Evolutionary conservation across 768 basidiomycete genomes (phyloP), one percentile per base, ranked within the genome.

Genomic region (Cubamyces sp.): DNA sequence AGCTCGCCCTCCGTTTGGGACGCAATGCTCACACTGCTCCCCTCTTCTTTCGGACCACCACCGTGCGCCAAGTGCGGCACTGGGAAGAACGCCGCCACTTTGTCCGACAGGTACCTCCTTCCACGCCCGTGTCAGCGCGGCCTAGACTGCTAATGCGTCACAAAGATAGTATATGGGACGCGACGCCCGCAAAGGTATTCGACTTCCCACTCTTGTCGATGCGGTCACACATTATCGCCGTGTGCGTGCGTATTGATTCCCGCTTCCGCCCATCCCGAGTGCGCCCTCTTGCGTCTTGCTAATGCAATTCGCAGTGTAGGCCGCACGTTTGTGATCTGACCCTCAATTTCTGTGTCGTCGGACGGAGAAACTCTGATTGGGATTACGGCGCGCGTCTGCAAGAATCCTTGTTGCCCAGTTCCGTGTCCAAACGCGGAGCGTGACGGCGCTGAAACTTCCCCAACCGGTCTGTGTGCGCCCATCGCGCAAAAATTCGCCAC

Each of bases 171-270:
- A 28, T n/a, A 30, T 43, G 25, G 26, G 49, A 41, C 23, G 37
- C 34, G 25, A 12, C 28, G 19, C 30, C 23, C 26, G n/a, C 26
- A 43, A 21, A 51, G 50, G 58, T 34, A 26, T 12, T 28, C n/a
- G 5, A 34, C 30, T 40, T 60, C 51, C 48, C 43, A 53, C 51
- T 41, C 25, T 3, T 5, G 41, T 39, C 28, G 5, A 14, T 6
- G 9, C 50, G 50, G 18, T 60, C 58, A 52, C 58, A 60, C 50
- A 34, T 34, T 52, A 60, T 45, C 58, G 45, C 58, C 50, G 49
- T 42, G 52, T 34, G 9, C 34, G 34, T 34, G 34, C 34, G 34
- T 11, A 11, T 34, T 11, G 6, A 11, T 11, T 34, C 9, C 34
- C 34, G 34, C 11, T 34, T 34, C 34, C 41, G 57, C 57, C n/a